Percentiles rank a stretch among this genome's conserved stretches.
These are phyloP conservation scores for Stentor coeruleus DNA, from an alignment of 73 alveolate genomes.

Conservation along the genomic window DNA sequence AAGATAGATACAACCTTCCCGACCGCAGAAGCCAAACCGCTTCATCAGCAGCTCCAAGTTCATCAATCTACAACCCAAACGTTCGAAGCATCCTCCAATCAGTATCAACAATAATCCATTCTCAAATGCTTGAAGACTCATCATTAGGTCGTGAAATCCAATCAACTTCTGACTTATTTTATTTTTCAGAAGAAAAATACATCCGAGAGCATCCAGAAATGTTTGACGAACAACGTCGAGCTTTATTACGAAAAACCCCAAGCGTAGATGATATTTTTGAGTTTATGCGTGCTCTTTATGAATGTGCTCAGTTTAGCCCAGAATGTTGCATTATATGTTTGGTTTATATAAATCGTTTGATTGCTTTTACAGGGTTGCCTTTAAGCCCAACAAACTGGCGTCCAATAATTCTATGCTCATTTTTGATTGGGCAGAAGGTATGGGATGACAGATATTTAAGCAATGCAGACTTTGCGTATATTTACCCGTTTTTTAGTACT, in stretches of 20 bases:
- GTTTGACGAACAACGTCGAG: conserved; percentile 82
- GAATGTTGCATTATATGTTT: conserved; percentile 96
- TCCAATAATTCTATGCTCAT: conserved; percentile 90
- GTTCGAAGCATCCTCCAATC: conserved; percentile 87
- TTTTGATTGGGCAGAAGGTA: conserved; percentile 94
- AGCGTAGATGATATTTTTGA: conserved; percentile 92
- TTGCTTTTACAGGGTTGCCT: conserved; percentile 96
- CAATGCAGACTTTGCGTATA: conserved; percentile 95
- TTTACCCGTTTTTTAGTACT: conserved; percentile 97
- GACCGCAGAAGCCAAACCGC: conserved; percentile 49
- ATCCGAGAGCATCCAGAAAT: conserved; percentile 93
- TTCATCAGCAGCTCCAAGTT: conserved; percentile 42
- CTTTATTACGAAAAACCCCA: conserved; percentile 87
- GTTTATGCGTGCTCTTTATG: conserved; percentile 96
- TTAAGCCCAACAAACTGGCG: conserved; percentile 97
- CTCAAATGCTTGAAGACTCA: conserved; percentile 90
- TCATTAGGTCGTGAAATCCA: conserved; percentile 76
- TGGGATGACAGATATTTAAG: conserved; percentile 98
- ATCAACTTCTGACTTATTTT: conserved; percentile 88
- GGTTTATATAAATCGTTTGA: conserved; percentile 91
- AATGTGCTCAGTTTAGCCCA: conserved; percentile 91
- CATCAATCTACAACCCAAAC: conserved; percentile 90
- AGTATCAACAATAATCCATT: conserved; percentile 90
- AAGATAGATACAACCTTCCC: conserved; percentile 27
- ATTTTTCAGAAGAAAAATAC: conserved; percentile 96